Conservation (phyloP, 805 yeast genomes). For the Teunomyces lycoperdinae region DNA sequence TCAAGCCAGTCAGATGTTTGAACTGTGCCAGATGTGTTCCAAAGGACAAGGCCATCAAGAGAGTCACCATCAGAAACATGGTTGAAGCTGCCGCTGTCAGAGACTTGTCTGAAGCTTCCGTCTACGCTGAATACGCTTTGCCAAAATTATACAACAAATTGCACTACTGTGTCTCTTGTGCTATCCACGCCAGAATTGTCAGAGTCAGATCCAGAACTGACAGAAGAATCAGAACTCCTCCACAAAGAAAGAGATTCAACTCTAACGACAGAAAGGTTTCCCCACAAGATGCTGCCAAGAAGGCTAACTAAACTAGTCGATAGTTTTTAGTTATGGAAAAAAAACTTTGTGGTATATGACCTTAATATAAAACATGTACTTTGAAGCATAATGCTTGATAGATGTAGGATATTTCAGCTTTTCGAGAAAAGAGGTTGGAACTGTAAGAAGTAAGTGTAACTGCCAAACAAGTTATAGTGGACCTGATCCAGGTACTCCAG, state of each 20-base stretch:
- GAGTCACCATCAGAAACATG: constrained; percentile 99
- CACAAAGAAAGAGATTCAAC: constrained; percentile 94
- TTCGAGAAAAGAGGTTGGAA: no score
- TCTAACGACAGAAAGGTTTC: constrained; percentile 92
- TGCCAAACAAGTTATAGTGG: no score
- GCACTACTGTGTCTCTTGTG: constrained; percentile 99
- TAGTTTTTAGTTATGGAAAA: neutral
- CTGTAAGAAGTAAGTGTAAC: no score
- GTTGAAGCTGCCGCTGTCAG: constrained; percentile 99
- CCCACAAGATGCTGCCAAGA: constrained; percentile 97
- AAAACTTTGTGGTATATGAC: constrained; percentile 3
- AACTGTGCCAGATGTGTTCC: constrained; percentile 99
- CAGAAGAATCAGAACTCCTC: constrained; percentile 99
- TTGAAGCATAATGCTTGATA: neutral
- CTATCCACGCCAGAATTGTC: constrained; percentile 99
- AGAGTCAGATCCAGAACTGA: constrained; percentile 99
- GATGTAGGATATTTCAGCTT: neutral
- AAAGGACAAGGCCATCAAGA: constrained; percentile 99
- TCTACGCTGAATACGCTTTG: constrained; percentile 97
- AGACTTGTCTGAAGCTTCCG: constrained; percentile 99
- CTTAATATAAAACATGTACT: constrained; percentile 3
- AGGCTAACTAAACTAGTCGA: constrained; percentile 53
- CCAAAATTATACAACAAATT: constrained; percentile 99
- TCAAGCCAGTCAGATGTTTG: constrained; percentile 98
- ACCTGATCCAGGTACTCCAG: no score